Base-by-base conservation (phyloP, 1,284 basidiomycete genomes). In the Xerocomus minutiporus region DNA sequence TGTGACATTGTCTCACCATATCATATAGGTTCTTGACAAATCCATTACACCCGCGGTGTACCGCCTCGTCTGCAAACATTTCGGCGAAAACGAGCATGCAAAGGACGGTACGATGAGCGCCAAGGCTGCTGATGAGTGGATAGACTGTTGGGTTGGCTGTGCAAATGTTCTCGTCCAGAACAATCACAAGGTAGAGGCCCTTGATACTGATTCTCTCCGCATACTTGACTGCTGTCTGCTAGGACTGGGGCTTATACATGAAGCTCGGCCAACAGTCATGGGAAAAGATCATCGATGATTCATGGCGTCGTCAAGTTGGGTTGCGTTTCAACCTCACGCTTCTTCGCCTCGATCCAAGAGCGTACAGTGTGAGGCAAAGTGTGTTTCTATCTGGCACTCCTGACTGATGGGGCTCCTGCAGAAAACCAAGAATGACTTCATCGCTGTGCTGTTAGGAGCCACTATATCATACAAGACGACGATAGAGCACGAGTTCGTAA, bases 91-190 rank as follows among this genome's bases (percentile, higher is more conserved):
- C 32, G 64, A 69, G 20, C 55, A 60, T 15, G 61, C 62, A 13
- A 65, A 61, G 42, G 54, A 62, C 38, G 59, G 66, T 4, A 72
- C 73, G 17, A 61, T 61, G 15, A 65, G 60, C 15, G 58, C 62
- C 50, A 59, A 54, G 42, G 68, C 66, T 52, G 69, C 71, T 58
- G 79, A 83, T 57, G 65, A 73, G 36, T 82, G 91, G 71, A 78
- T 92, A 20, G 81, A 85, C 56, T 87, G 84, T 61, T 95, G 91
- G 90, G 77, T 88, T 3, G 82, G 84, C 8, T 93, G 88, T 61
- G 83, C 81, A 0, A 76, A 78, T 35, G 79, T 91, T 23, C 64
- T 88, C 11, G 81, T 90, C 8, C 79, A 82, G 51, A 83, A 85
- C 55, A 74, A 75, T 11, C 68, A 75, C 53, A 71, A 74, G 61